These are phyloP conservation scores for Naematelia aurantialba DNA, from an alignment of 768 basidiomycete genomes.

Conservation along the genomic window DNA sequence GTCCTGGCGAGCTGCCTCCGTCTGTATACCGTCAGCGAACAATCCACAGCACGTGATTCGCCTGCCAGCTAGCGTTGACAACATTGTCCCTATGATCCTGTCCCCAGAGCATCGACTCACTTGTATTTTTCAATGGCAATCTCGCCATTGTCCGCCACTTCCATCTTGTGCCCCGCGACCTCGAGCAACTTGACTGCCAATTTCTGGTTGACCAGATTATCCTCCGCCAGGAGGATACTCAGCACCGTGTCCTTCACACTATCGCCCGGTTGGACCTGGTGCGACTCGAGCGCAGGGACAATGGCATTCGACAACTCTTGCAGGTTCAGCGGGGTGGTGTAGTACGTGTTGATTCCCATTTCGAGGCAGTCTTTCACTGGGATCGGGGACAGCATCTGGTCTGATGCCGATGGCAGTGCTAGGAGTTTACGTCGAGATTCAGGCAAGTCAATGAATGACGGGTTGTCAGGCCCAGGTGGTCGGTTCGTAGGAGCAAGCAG, in stretches of 20 bases:
- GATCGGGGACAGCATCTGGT: constrained; percentile 48
- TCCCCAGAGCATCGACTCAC: constrained; percentile 1
- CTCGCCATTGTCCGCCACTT: constrained; percentile 96
- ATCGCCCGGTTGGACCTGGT: constrained; percentile 82
- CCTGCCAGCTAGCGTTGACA: too few species aligned
- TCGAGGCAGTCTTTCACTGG: constrained; percentile 94
- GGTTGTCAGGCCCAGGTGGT: constrained; percentile 49
- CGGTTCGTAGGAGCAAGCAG: constrained; percentile 73
- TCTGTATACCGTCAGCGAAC: constrained; percentile 18
- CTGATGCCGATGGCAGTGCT: constrained; percentile 38
- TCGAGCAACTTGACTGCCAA: constrained; percentile 94
- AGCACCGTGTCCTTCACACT: constrained; percentile 80
- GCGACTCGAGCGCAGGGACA: constrained; percentile 88
- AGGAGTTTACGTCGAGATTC: constrained; percentile 42
- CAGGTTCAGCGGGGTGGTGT: constrained; percentile 81
- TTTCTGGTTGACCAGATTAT: constrained; percentile 73
- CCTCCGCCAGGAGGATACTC: constrained; percentile 93
- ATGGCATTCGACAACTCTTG: constrained; percentile 89
- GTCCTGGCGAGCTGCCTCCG: constrained; percentile 58
- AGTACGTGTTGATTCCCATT: constrained; percentile 91
- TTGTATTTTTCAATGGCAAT: constrained; percentile 78
- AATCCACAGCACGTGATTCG: constrained; percentile 7
- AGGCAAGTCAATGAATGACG: constrained; percentile 48
- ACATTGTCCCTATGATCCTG: too few species aligned
- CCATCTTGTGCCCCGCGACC: constrained; percentile 89